Conservation (phyloP, 176 grass and related monocot genomes). For the Triticum turgidum region DNA sequence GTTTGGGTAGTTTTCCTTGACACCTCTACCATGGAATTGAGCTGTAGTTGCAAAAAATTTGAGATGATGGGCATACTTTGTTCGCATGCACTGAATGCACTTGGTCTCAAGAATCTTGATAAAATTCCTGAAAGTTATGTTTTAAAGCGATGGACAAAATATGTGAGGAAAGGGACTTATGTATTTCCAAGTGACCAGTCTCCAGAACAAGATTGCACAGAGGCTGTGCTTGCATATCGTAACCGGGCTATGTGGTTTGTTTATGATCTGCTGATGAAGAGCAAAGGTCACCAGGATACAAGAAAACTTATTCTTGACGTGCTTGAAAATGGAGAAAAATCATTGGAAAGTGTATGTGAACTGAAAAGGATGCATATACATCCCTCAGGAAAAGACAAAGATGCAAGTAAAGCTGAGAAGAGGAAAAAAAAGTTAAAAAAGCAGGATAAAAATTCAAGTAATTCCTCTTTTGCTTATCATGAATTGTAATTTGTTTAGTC, state of each 20-base stretch:
- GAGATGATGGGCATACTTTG: slow-evolving; percentile 79
- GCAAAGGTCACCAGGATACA: slow-evolving; percentile 52
- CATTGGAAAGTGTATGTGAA: slow-evolving; percentile 64
- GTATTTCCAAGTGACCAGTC: slow-evolving; percentile 44
- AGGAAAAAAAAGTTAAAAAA: slow-evolving; percentile 73
- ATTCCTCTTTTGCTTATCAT: slow-evolving; percentile 33
- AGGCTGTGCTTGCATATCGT: slow-evolving; percentile 47
- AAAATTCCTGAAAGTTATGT: slow-evolving; percentile 74
- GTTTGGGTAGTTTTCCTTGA: slow-evolving; percentile 69
- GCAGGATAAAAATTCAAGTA: slow-evolving; percentile 68
- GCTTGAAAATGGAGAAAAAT: slow-evolving; percentile 66
- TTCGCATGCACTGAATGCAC: slow-evolving; percentile 71
- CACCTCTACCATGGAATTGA: slow-evolving; percentile 58
- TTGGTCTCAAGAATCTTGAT: slow-evolving; percentile 66
- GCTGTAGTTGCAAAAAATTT: slow-evolving; percentile 78
- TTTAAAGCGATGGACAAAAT: slow-evolving; percentile 76
- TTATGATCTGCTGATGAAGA: slow-evolving; percentile 68
- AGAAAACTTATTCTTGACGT: slow-evolving; percentile 64
- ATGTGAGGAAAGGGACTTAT: slow-evolving; percentile 57
- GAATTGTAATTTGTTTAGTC: slow-evolving; percentile 15
- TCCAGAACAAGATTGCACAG: slow-evolving; percentile 35
- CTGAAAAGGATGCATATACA: slow-evolving; percentile 63
- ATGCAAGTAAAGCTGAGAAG: slow-evolving; percentile 69
- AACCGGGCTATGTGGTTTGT: slow-evolving; percentile 68
- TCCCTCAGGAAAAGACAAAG: slow-evolving; percentile 57